Evolutionary conservation across 1,284 basidiomycete genomes (phyloP).

Genomic region (Athelia psychrophila): DNA sequence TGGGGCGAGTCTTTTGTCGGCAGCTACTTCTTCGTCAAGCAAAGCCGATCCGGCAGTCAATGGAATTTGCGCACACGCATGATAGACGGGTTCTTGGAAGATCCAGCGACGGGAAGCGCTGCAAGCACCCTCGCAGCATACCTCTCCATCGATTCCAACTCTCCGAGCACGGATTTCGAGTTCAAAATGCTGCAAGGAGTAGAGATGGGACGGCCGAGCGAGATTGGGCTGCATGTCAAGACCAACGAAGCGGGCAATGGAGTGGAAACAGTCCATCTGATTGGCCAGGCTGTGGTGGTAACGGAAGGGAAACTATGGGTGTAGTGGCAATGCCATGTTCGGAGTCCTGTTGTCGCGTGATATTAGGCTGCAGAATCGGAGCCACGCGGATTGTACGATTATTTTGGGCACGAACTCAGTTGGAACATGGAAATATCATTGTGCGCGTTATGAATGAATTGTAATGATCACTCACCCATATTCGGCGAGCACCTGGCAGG

Average conservation of each 20-base stretch:
- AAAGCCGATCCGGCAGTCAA: conserved; percentile 11
- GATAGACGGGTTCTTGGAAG: conserved; percentile 36
- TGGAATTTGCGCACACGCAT: conserved; percentile 36
- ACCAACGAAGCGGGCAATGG: conserved; percentile 24
- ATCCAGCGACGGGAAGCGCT: conserved; percentile 45
- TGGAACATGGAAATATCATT: too few relatives aligned
- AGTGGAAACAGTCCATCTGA: conserved; percentile 31
- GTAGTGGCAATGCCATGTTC: background rate
- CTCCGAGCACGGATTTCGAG: conserved; percentile 24
- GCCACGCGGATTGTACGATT: too few relatives aligned
- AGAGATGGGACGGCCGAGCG: conserved; percentile 41
- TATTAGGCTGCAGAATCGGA: too few relatives aligned
- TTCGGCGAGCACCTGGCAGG: too few relatives aligned
- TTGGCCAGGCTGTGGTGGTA: conserved; percentile 35
- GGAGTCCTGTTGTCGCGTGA: too few relatives aligned
- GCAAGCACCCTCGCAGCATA: conserved; percentile 39
- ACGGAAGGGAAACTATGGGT: conserved; percentile 26
- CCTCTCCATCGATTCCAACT: conserved; percentile 31
- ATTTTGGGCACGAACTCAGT: too few relatives aligned
- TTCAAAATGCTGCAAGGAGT: conserved; percentile 39
- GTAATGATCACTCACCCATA: too few relatives aligned
- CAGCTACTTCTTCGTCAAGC: conserved; percentile 31
- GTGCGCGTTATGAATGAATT: too few relatives aligned
- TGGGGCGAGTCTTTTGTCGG: conserved; percentile 36
- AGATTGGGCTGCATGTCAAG: conserved; percentile 34